These are phyloP conservation scores for Vigna radiata DNA, from an alignment of 306 rosid species.

Conservation along the genomic window DNA sequence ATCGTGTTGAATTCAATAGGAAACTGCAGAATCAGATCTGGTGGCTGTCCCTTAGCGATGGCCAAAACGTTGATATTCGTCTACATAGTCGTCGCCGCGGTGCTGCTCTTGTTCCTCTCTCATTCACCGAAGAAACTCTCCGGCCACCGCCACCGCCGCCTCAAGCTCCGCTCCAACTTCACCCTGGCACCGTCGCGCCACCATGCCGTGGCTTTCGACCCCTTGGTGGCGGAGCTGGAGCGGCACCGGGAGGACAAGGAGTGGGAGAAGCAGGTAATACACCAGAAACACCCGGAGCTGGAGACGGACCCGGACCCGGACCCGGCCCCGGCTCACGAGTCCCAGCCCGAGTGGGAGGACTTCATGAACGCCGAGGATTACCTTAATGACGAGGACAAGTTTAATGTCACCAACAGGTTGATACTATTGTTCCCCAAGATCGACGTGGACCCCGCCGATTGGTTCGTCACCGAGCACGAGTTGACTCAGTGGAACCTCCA, in stretches of 20 bases:
- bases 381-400: slow-evolving; percentile 80
- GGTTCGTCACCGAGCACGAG: slow-evolving; percentile 65
- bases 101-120: slow-evolving; percentile 69
- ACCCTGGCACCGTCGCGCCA: slow-evolving; percentile 50
- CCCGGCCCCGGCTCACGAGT: slow-evolving; percentile 75
- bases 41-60: slow-evolving; percentile 51
- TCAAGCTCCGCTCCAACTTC: slow-evolving; percentile 88
- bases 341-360: slow-evolving; percentile 93
- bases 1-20: background rate
- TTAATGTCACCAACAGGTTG: slow-evolving; percentile 76
- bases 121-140: slow-evolving; percentile 53
- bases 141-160: slow-evolving; percentile 81
- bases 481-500: slow-evolving; percentile 83
- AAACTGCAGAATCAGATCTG: background rate
- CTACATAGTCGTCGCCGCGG: slow-evolving; percentile 58
- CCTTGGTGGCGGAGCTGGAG: slow-evolving; percentile 84
- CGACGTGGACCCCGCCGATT: slow-evolving; percentile 73
- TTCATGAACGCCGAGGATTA: slow-evolving; percentile 89
- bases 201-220: slow-evolving; percentile 77
- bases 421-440: slow-evolving; percentile 78
- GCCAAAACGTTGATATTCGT: slow-evolving; percentile 62
- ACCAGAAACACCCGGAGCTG: slow-evolving; percentile 60
- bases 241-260: slow-evolving; percentile 88
- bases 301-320: slow-evolving; percentile 11
- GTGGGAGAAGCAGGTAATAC: slow-evolving; percentile 81